phyloP scores from a whole-genome alignment of 2,329 filamentous ascomycete genomes.

The Penicillium sp. region DNA sequence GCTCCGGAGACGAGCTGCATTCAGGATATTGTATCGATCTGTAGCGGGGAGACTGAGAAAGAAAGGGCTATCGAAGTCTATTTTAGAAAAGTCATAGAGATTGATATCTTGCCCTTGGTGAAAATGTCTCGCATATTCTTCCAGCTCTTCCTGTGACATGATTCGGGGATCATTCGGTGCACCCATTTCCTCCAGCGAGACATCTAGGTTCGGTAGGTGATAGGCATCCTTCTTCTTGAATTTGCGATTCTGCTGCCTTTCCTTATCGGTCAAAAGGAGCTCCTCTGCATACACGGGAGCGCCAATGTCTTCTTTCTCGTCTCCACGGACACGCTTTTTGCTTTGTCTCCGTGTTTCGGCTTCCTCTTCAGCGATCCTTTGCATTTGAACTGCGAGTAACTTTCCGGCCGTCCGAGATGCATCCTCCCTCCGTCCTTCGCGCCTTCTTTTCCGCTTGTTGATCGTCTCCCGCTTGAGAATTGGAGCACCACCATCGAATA shows the following conservation, averaged over 20 bases:
- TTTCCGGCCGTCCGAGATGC: constrained; percentile 88
- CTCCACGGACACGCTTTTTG: constrained; percentile 47
- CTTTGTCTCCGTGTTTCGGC: constrained; percentile 60
- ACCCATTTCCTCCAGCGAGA: constrained; percentile 80
- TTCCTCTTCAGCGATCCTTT: constrained; percentile 84
- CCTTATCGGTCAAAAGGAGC: constrained; percentile 73
- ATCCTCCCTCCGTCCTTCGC: constrained; percentile 91
- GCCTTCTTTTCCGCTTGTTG: constrained; percentile 69
- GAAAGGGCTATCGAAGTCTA: constrained; percentile 95
- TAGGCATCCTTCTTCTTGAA: constrained; percentile 95
- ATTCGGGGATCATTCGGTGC: constrained; percentile 89
- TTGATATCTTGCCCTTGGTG: constrained; percentile 85
- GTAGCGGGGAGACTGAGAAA: constrained; percentile 86
- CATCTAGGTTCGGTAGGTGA: constrained; percentile 82
- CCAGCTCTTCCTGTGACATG: constrained; percentile 92
- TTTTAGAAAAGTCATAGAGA: constrained; percentile 95
- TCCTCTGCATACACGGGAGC: constrained; percentile 91
- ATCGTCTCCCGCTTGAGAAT: constrained; percentile 90
- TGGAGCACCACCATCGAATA: constrained; percentile 95
- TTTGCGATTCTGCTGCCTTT: constrained; percentile 70
- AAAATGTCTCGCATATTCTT: constrained; percentile 91
- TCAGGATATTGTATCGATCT: constrained; percentile 96
- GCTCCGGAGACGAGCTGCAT: constrained; percentile 85
- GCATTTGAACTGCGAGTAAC: constrained; percentile 90
- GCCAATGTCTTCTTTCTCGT: constrained; percentile 67